Conservation (phyloP, 2,329 filamentous ascomycete genomes). For the Ophiostoma triangulosporum region DNA sequence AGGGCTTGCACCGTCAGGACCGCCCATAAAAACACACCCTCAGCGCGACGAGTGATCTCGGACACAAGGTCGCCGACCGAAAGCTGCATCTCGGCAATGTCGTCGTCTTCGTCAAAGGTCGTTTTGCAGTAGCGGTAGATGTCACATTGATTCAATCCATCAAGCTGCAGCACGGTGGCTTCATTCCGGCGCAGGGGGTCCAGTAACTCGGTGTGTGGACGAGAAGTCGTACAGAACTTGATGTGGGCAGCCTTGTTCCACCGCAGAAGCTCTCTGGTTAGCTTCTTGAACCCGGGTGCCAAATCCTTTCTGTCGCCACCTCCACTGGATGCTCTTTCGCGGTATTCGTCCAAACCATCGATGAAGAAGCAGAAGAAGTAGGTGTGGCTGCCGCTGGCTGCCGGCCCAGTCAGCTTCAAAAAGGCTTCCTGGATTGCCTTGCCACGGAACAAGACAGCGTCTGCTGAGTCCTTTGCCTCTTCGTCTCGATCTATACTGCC, state of each 20-base stretch:
- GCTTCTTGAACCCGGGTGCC: not conserved
- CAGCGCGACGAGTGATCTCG: not conserved
- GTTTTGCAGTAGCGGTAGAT: not conserved
- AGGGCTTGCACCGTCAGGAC: not conserved
- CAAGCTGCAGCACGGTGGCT: not conserved
- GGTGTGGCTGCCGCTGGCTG: constrained; percentile 6
- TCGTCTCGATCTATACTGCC: not conserved
- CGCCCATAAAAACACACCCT: not conserved
- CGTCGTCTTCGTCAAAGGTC: not conserved
- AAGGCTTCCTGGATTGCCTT: not conserved
- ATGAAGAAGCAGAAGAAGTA: constrained; percentile 5
- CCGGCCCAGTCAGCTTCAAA: not conserved
- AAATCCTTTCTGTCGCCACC: not conserved
- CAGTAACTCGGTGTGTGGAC: not conserved
- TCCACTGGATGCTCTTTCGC: not conserved
- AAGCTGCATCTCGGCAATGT: not conserved
- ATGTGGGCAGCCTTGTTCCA: not conserved
- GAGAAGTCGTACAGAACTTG: not conserved
- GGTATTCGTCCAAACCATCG: not conserved
- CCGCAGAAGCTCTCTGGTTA: not conserved
- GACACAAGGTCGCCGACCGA: not conserved
- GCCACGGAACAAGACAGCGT: not conserved
- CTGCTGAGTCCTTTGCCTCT: not conserved
- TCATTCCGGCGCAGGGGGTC: not conserved
- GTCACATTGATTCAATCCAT: not conserved